Evolutionary conservation across 305 asterid genomes (phyloP).

Genomic region (Fraxinus sp.): DNA sequence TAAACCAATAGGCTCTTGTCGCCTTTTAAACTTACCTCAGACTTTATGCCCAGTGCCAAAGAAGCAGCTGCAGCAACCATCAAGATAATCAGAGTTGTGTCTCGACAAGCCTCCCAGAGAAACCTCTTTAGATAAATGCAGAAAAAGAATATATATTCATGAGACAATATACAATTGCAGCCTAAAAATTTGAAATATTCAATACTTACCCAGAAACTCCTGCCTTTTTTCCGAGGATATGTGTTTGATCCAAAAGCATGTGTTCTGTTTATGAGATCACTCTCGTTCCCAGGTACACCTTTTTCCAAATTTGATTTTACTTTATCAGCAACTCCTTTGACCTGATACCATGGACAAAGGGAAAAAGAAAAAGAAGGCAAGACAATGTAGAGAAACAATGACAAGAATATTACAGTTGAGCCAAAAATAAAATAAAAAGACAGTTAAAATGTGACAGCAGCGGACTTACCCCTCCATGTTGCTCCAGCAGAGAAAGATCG

Average conservation of each 20-base stretch:
- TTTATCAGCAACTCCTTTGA: constrained; percentile 62
- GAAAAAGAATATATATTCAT: constrained; percentile 1
- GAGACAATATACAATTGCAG: not conserved
- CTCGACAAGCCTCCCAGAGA: constrained; percentile 93
- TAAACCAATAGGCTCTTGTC: not conserved
- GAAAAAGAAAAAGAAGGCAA: constrained; percentile 6
- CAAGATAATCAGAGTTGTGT: constrained; percentile 84
- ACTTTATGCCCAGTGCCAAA: constrained; percentile 81
- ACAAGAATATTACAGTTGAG: not conserved
- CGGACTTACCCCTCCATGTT: constrained; percentile 78
- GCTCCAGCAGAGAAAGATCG: constrained; percentile 57
- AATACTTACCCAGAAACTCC: constrained; percentile 62
- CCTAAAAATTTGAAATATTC: constrained; percentile 10
- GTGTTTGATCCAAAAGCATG: constrained; percentile 85
- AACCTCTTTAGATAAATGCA: constrained; percentile 48
- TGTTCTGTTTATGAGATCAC: constrained; percentile 55
- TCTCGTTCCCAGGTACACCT: constrained; percentile 72
- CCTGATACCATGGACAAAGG: constrained; percentile 41
- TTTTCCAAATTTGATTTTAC: constrained; percentile 57
- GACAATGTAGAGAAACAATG: constrained; percentile 1
- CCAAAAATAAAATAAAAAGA: not conserved
- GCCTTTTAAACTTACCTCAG: constrained; percentile 59
- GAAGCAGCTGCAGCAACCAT: constrained; percentile 99
- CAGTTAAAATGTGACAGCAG: constrained; percentile 21
- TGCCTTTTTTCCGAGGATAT: constrained; percentile 90